phyloP scores from a whole-genome alignment of 352 stramenopile species.

The Peronospora farinosa region DNA sequence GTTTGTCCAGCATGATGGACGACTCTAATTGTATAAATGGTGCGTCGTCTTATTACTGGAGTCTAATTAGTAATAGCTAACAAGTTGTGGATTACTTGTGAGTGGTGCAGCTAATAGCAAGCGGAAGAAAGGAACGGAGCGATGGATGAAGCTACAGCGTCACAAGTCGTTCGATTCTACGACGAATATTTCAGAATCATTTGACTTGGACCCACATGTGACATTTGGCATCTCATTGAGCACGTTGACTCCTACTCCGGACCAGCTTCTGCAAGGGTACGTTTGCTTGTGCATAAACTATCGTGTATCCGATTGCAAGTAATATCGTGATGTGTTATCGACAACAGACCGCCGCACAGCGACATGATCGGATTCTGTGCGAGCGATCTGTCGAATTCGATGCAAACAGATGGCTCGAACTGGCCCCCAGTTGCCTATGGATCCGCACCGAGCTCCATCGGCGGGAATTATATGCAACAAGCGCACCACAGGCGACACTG shows the following conservation, averaged over 20 bases:
- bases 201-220: slow-evolving; percentile 14
- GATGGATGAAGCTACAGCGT: slow-evolving; percentile 61
- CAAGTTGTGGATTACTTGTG: not conserved
- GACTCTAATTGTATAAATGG: slow-evolving; percentile 48
- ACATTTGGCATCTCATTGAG: slow-evolving; percentile 17
- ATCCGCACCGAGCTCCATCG: slow-evolving; percentile 20
- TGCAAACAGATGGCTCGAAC: slow-evolving; percentile 38
- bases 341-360: slow-evolving; percentile 30
- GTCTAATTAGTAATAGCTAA: not conserved
- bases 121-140: slow-evolving; percentile 55
- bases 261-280: slow-evolving; percentile 50
- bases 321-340: not conserved
- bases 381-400: slow-evolving; percentile 51
- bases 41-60: slow-evolving; percentile 1
- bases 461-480: slow-evolving; percentile 23
- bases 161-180: slow-evolving; percentile 62
- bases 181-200: slow-evolving; percentile 30
- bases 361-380: slow-evolving; percentile 71
- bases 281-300: slow-evolving; percentile 16
- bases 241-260: slow-evolving; percentile 31
- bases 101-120: slow-evolving; percentile 38
- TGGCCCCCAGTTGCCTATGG: slow-evolving; percentile 21
- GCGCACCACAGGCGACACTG: slow-evolving; percentile 16
- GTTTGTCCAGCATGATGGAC: slow-evolving; percentile 63
- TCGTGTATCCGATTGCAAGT: not conserved